A percentile compares a stretch with the other conserved stretches of the same genome.
Conservation (phyloP, 176 grass and related monocot species). For the Aegilops umbellulata region DNA sequence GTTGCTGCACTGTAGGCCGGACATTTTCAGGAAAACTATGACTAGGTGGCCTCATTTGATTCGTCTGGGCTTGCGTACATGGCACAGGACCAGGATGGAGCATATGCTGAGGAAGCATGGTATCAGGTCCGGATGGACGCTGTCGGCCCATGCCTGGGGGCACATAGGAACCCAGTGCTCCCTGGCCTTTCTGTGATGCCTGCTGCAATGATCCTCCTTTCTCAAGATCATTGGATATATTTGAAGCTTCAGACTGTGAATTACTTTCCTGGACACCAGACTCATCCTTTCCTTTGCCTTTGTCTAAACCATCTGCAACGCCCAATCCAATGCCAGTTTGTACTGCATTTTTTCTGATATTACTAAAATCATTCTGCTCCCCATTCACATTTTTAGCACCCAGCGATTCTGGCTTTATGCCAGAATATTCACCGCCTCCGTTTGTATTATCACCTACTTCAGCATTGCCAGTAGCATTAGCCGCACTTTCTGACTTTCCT, state of each 20-base stretch:
- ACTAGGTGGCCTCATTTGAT: conserved; percentile 48
- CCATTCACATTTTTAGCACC: conserved; percentile 33
- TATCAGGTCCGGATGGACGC: conserved; percentile 39
- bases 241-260: conserved; percentile 28
- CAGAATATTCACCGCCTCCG: conserved; percentile 24
- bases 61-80: conserved; percentile 28
- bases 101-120: conserved; percentile 44
- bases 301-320: conserved; percentile 15
- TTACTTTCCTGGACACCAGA: conserved; percentile 29
- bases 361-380: conserved; percentile 35
- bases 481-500: conserved; percentile 38
- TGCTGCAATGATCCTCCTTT: conserved; percentile 43
- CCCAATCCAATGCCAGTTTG: conserved; percentile 27
- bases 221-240: conserved; percentile 29
- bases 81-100: conserved; percentile 34
- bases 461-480: conserved; percentile 24
- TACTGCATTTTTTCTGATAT: conserved; percentile 26
- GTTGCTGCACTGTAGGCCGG: conserved; percentile 28
- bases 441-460: conserved; percentile 23
- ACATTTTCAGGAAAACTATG: conserved; percentile 42
- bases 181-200: conserved; percentile 26
- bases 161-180: conserved; percentile 19
- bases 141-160: conserved; percentile 34
- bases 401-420: conserved; percentile 19
- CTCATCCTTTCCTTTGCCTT: conserved; percentile 25